A percentile compares a stretch with the other conserved stretches of the same genome.
phyloP scores from a whole-genome alignment of 768 basidiomycete genomes.

The Tylopilus balloui region DNA sequence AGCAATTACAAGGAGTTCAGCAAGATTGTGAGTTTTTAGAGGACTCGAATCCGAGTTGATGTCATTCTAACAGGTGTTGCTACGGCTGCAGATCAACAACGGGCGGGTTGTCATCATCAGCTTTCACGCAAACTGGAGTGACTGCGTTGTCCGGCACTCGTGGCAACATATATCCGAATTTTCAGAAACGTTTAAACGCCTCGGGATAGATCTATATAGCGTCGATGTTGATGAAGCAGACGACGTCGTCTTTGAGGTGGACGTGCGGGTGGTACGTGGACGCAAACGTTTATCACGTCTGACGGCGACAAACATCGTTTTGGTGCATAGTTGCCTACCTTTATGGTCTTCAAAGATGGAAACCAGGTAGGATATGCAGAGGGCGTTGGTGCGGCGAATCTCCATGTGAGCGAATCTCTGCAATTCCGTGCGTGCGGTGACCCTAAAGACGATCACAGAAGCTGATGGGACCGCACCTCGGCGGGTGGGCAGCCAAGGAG shows the following conservation, averaged over 20 bases:
- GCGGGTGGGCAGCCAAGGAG: neutral
- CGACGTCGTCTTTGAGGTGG: slow-evolving; percentile 53
- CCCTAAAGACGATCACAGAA: slow-evolving; percentile 13
- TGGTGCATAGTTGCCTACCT: slow-evolving; percentile 20
- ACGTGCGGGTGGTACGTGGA: slow-evolving; percentile 53
- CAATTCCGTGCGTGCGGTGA: neutral
- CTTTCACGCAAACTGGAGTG: slow-evolving; percentile 18
- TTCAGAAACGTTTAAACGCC: slow-evolving; percentile 22
- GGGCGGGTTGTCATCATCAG: slow-evolving; percentile 24
- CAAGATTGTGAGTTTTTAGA: slow-evolving; percentile 14
- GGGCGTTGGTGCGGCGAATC: slow-evolving; percentile 25
- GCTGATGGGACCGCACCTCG: slow-evolving; percentile 18
- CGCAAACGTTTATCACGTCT: neutral
- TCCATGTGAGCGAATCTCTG: slow-evolving; percentile 22
- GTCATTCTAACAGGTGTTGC: neutral
- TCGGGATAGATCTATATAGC: slow-evolving; percentile 58
- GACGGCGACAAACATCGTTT: neutral
- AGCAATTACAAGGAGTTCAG: slow-evolving; percentile 18
- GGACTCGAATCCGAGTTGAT: neutral
- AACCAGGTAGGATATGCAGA: slow-evolving; percentile 22
- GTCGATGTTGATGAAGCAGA: slow-evolving; percentile 63
- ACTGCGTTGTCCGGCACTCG: slow-evolving; percentile 1
- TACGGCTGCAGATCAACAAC: slow-evolving; percentile 20
- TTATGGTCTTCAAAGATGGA: slow-evolving; percentile 31
- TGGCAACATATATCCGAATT: slow-evolving; percentile 15